Percentiles rank a stretch among this genome's conserved stretches.
Conservation (phyloP, 1,284 basidiomycete genomes). For the Fomes fomentarius region DNA sequence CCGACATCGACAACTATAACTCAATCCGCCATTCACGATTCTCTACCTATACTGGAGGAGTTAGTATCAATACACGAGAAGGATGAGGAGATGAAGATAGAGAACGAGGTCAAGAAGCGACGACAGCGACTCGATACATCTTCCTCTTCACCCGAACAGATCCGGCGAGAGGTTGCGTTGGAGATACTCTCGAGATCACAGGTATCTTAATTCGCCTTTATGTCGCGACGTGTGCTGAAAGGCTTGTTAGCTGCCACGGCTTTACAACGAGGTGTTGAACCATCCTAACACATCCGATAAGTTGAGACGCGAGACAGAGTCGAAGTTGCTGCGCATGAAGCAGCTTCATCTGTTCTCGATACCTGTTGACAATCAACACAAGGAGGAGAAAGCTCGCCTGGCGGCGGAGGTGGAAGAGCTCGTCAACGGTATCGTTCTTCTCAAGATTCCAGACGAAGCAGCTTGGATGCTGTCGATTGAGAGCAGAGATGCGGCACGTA, state of each 20-base stretch:
- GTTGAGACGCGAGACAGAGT: slow-evolving; percentile 68
- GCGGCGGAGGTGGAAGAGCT: slow-evolving; percentile 71
- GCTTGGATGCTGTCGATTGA: slow-evolving; percentile 86
- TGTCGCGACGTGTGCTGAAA: slow-evolving; percentile 6
- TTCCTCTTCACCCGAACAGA: slow-evolving; percentile 63
- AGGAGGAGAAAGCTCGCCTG: slow-evolving; percentile 50
- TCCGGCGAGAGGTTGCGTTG: slow-evolving; percentile 67
- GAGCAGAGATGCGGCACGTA: slow-evolving; percentile 67
- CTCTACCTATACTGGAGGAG: slow-evolving; percentile 70
- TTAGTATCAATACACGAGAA: slow-evolving; percentile 61
- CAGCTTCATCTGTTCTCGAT: slow-evolving; percentile 60
- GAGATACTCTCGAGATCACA: slow-evolving; percentile 65
- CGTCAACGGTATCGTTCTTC: slow-evolving; percentile 71
- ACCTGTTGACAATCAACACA: slow-evolving; percentile 45
- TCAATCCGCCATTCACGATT: slow-evolving; percentile 72
- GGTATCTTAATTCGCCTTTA: slow-evolving; percentile 39
- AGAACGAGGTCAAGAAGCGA: slow-evolving; percentile 75
- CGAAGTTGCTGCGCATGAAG: slow-evolving; percentile 69
- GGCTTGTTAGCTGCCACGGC: slow-evolving; percentile 63
- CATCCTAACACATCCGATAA: slow-evolving; percentile 79
- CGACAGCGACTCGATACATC: slow-evolving; percentile 75
- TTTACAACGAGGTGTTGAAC: slow-evolving; percentile 77
- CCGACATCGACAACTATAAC: slow-evolving; percentile 65
- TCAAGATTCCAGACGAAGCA: slow-evolving; percentile 75
- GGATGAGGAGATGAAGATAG: slow-evolving; percentile 58